A percentile compares a stretch with the other conserved stretches of the same genome.
Conservation (phyloP, 2,329 filamentous ascomycete species). For the Neonectria coccinea region DNA sequence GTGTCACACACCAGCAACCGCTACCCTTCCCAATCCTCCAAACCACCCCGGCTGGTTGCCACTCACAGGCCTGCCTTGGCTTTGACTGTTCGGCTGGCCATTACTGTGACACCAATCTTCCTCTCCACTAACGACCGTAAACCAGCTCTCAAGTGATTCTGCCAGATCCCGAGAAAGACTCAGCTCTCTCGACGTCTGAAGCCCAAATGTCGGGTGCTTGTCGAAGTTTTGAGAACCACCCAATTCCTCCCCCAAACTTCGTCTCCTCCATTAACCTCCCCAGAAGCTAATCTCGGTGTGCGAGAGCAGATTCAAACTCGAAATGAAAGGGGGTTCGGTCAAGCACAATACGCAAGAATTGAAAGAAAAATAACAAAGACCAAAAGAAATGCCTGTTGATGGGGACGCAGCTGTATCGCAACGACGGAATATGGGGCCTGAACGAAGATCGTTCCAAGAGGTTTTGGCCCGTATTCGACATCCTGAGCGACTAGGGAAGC, state of each 20-base stretch:
- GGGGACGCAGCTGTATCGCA: constrained; percentile 53
- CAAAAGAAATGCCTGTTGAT: constrained; percentile 46
- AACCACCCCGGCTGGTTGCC: constrained; percentile 19
- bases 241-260: constrained; percentile 10
- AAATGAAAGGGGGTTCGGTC: constrained; percentile 37
- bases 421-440: constrained; percentile 46
- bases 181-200: constrained; percentile 6
- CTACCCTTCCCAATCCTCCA: constrained; percentile 12
- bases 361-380: constrained; percentile 40
- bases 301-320: constrained; percentile 44
- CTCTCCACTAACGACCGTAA: constrained; percentile 15
- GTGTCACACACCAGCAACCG: neutral
- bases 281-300: constrained; percentile 50
- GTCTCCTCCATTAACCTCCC: constrained; percentile 48
- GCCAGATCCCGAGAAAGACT: neutral
- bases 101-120: constrained; percentile 14
- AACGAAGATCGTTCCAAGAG: constrained; percentile 13
- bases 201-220: neutral
- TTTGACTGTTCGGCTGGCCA: constrained; percentile 26
- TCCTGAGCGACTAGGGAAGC: constrained; percentile 33
- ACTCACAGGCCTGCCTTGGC: constrained; percentile 30
- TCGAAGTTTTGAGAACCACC: constrained; percentile 15
- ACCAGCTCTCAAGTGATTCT: constrained; percentile 14
- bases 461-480: constrained; percentile 27
- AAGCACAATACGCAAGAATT: constrained; percentile 33